These are phyloP conservation scores for Elsinoe arachidis DNA, from an alignment of 2,329 filamentous ascomycete genomes.

Conservation along the genomic window DNA sequence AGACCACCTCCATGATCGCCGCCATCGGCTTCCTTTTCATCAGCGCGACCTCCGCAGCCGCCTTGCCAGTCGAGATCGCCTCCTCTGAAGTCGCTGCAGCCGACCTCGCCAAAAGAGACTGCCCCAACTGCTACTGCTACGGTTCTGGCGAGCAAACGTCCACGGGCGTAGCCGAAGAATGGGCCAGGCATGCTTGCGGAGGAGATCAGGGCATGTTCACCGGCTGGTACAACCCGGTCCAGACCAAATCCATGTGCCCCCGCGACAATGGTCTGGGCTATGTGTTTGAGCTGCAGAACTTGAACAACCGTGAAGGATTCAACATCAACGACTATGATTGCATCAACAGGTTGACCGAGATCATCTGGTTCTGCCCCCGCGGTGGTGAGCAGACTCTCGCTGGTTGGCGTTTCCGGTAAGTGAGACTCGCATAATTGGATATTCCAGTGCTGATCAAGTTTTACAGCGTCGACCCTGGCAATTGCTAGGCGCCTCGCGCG, in stretches of 20 bases:
- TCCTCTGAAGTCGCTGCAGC: neutral
- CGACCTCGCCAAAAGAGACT: neutral
- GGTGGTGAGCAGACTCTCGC: conserved; percentile 11
- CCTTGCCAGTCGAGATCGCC: too few relatives aligned
- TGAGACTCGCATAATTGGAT: neutral
- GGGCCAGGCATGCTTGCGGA: conserved; percentile 13
- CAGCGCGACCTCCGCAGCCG: too few relatives aligned
- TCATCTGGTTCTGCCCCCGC: conserved; percentile 14
- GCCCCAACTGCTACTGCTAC: neutral
- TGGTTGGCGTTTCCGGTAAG: conserved; percentile 14
- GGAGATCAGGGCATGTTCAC: conserved; percentile 17
- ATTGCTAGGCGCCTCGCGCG: neutral
- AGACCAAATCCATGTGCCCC: conserved; percentile 17
- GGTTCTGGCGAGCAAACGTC: neutral
- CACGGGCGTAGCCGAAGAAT: neutral
- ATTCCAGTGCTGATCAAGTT: neutral
- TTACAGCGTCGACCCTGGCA: neutral
- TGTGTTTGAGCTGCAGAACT: conserved; percentile 16
- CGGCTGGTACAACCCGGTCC: conserved; percentile 14
- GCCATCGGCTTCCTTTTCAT: too few relatives aligned
- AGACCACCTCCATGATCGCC: too few relatives aligned
- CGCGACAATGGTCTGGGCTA: conserved; percentile 12
- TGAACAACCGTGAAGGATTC: conserved; percentile 14
- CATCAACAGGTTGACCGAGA: conserved; percentile 14
- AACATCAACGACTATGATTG: conserved; percentile 16